Evolutionary conservation across 441 rosid species (phyloP).

Genomic region (Omphalea diandra): DNA sequence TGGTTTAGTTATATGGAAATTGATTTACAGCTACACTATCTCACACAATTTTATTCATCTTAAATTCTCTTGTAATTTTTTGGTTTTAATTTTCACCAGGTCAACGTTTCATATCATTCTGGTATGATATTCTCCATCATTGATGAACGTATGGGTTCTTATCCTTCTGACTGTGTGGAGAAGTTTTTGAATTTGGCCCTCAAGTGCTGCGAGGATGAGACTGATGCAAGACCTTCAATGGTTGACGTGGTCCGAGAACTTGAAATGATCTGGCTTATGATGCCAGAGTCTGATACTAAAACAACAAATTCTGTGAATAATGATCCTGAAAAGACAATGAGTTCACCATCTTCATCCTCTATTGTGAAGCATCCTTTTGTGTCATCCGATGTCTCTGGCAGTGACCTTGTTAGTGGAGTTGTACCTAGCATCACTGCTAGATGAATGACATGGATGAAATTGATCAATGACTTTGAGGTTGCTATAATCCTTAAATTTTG

Average conservation of each 20-base stretch:
- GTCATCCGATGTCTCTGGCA: constrained; percentile 83
- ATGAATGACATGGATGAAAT: constrained; percentile 25
- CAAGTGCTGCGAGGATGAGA: constrained; percentile 70
- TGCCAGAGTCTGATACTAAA: constrained; percentile 49
- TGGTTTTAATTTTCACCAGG: constrained; percentile 38
- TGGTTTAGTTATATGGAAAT: background rate
- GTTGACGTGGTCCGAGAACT: constrained; percentile 85
- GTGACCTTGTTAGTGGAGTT: constrained; percentile 82
- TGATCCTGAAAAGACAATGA: constrained; percentile 19
- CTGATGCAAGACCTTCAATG: constrained; percentile 87
- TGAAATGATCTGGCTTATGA: constrained; percentile 61
- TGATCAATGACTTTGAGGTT: background rate
- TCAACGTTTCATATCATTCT: constrained; percentile 64
- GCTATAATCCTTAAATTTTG: background rate
- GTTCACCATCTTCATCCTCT: constrained; percentile 50
- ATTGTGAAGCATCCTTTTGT: constrained; percentile 43
- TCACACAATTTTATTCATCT: background rate
- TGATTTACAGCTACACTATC: background rate
- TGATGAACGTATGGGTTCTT: constrained; percentile 86
- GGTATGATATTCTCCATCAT: constrained; percentile 73
- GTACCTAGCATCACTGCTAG: constrained; percentile 73
- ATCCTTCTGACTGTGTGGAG: constrained; percentile 80
- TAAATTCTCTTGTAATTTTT: background rate
- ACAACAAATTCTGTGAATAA: constrained; percentile 15
- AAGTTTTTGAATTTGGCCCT: constrained; percentile 72